Percentiles rank a stretch among this genome's conserved stretches.
Evolutionary conservation across 768 basidiomycete genomes (phyloP).

Genomic region (Panaeolus papilionaceus): DNA sequence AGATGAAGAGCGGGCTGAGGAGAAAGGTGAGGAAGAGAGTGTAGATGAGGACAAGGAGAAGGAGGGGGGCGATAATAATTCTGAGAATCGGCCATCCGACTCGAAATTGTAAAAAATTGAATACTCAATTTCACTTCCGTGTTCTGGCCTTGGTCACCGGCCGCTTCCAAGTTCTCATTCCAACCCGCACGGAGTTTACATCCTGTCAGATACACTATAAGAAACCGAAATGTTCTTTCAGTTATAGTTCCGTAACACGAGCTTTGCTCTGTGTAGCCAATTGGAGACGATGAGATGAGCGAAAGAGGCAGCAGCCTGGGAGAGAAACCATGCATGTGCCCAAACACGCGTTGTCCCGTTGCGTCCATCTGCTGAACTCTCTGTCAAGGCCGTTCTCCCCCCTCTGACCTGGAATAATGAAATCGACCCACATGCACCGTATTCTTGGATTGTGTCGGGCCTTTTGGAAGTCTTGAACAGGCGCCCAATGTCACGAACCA

Average conservation of each 20-base stretch:
- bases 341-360: background rate
- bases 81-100: constrained; percentile 1
- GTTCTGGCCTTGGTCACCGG: background rate
- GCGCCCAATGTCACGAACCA: constrained; percentile 10
- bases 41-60: background rate
- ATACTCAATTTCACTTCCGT: background rate
- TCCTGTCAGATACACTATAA: constrained; percentile 1
- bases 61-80: background rate
- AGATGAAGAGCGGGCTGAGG: background rate
- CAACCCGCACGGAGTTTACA: constrained; percentile 8
- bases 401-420: background rate
- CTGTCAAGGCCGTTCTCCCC: background rate
- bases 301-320: constrained; percentile 9
- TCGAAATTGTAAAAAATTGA: background rate
- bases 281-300: background rate
- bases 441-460: background rate
- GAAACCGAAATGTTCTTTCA: background rate
- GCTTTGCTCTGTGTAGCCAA: background rate
- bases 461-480: background rate
- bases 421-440: background rate
- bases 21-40: background rate
- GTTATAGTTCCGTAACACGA: constrained; percentile 7
- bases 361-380: background rate
- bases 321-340: constrained; percentile 3
- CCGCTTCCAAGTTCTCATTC: background rate